phyloP scores from a whole-genome alignment of 2,329 filamentous ascomycete genomes.

The Tolypocladium inflatum region DNA sequence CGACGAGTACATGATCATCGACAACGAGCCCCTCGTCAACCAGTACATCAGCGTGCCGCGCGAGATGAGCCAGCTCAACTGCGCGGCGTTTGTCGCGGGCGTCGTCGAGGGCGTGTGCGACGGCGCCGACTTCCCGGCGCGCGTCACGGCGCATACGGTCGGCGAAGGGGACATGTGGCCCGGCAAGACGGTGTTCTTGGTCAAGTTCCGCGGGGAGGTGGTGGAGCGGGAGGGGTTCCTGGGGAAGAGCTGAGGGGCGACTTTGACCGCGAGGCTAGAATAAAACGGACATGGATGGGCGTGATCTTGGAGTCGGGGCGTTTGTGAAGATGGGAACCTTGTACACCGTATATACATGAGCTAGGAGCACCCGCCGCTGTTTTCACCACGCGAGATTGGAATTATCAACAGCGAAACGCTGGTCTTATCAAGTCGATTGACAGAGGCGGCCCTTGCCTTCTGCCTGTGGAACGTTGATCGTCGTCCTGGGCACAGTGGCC shows the following conservation, averaged over 20 bases:
- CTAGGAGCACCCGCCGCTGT: background rate
- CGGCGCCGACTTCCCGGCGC: slow-evolving; percentile 78
- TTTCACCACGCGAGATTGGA: background rate
- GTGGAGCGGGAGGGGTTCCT: slow-evolving; percentile 83
- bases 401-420: background rate
- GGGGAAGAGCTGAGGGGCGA: slow-evolving; percentile 40
- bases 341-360: background rate
- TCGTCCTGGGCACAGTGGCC: background rate
- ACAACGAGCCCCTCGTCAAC: slow-evolving; percentile 96
- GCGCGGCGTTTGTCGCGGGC: slow-evolving; percentile 89
- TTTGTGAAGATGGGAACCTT: background rate
- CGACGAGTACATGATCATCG: slow-evolving; percentile 98
- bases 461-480: background rate
- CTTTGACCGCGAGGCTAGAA: background rate
- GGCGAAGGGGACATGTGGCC: slow-evolving; percentile 80
- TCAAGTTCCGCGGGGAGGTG: slow-evolving; percentile 87
- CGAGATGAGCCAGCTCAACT: slow-evolving; percentile 95
- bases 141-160: slow-evolving; percentile 81
- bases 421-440: background rate
- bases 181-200: slow-evolving; percentile 87
- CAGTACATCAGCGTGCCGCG: slow-evolving; percentile 86
- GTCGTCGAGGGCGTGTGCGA: slow-evolving; percentile 95
- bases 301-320: background rate
- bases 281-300: background rate
- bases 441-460: background rate